These are phyloP conservation scores for Astragalus membranaceus DNA, from an alignment of 306 rosid species.

Conservation along the genomic window DNA sequence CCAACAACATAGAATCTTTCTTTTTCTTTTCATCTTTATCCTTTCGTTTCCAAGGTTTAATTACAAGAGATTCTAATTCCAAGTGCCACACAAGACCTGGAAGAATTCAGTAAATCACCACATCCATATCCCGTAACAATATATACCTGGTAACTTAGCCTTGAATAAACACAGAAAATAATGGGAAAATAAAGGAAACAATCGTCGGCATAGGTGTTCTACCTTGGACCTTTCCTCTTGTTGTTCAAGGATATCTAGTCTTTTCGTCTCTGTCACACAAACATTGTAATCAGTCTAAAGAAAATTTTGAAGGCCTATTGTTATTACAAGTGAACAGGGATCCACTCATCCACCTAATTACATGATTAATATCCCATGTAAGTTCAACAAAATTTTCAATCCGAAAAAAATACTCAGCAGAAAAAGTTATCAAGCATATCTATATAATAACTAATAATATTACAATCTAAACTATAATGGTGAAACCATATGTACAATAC, in stretches of 20 bases:
- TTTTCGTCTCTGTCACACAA: slow-evolving; percentile 33
- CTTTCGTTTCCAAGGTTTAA: slow-evolving; percentile 9
- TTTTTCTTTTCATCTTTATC: too few species aligned
- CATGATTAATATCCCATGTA: neutral
- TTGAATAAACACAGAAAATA: neutral
- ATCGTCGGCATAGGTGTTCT: neutral
- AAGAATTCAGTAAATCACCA: neutral
- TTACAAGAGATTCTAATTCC: neutral
- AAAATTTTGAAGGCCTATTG: neutral
- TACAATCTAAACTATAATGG: neutral
- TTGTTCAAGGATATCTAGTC: slow-evolving; percentile 28
- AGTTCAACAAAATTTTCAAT: slow-evolving; percentile 8
- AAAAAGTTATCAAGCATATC: neutral
- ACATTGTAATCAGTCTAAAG: slow-evolving; percentile 16
- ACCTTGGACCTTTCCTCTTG: slow-evolving; percentile 35
- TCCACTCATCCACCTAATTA: neutral
- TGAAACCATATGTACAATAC: neutral
- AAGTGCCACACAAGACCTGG: neutral
- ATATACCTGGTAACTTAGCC: neutral
- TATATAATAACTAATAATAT: neutral
- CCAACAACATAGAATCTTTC: too few species aligned
- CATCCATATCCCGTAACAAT: neutral
- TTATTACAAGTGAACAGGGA: neutral
- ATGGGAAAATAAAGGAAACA: neutral
- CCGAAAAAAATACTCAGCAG: neutral